A percentile compares a stretch with the other conserved stretches of the same genome.
These are phyloP conservation scores for Coemansia sp. DNA, from an alignment of 192 early-diverging fungal genomes.

Conservation along the genomic window DNA sequence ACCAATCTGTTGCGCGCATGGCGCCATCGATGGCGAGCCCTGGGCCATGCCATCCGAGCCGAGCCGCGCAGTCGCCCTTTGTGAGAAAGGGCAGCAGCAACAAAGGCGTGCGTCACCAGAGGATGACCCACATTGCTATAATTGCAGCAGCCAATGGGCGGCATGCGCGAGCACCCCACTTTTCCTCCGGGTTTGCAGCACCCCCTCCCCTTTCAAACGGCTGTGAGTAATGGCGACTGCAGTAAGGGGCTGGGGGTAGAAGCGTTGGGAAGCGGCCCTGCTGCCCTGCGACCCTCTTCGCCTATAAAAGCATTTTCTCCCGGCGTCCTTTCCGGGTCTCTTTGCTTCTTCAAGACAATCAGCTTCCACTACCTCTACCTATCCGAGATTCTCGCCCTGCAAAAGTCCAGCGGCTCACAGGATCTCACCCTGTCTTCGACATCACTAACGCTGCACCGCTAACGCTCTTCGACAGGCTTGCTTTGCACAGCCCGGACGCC, in stretches of 20 bases:
- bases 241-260: conserved; percentile 11
- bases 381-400: not conserved
- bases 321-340: not conserved
- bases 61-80: conserved; percentile 7
- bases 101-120: conserved; percentile 2
- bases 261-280: conserved; percentile 7
- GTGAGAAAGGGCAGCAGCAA: not conserved
- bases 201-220: conserved; percentile 1
- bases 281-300: not conserved
- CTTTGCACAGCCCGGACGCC: not conserved
- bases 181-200: conserved; percentile 1
- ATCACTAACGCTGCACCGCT: not conserved
- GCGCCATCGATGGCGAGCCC: conserved; percentile 15
- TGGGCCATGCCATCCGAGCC: conserved; percentile 1
- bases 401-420: not conserved
- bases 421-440: not conserved
- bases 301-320: conserved; percentile 7
- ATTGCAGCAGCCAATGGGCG: conserved; percentile 9
- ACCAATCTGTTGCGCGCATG: conserved; percentile 10
- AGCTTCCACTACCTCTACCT: not conserved
- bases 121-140: conserved; percentile 3
- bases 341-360: conserved; percentile 2
- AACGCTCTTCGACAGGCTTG: not conserved
- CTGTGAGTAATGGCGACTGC: conserved; percentile 7
- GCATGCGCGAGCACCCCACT: conserved; percentile 12